phyloP scores from a whole-genome alignment of 495 filamentous ascomycete species.

The Wilcoxina mikolae region DNA sequence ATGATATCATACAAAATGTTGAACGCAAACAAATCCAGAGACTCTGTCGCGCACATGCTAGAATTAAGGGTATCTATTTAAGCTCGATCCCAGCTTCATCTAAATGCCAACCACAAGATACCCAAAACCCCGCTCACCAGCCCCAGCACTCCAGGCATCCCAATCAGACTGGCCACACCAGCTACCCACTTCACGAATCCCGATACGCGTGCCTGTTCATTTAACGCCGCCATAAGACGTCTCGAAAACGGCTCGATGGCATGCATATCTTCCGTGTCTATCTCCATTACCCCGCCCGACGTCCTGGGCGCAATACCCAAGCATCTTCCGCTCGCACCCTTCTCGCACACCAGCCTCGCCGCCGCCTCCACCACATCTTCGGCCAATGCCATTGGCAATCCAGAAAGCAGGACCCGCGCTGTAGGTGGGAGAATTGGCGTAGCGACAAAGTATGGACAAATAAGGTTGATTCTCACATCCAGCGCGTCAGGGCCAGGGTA shows the following conservation, averaged over 20 bases:
- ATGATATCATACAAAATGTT: too few relatives aligned
- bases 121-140: background rate
- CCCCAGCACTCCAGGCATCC: slow-evolving; percentile 8
- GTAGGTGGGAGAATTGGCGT: slow-evolving; percentile 39
- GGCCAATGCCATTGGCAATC: slow-evolving; percentile 35
- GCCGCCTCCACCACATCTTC: slow-evolving; percentile 44
- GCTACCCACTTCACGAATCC: background rate
- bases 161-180: slow-evolving; percentile 14
- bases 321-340: slow-evolving; percentile 10
- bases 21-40: too few relatives aligned
- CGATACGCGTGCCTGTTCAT: slow-evolving; percentile 10
- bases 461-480: slow-evolving; percentile 44
- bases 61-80: too few relatives aligned
- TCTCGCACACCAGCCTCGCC: slow-evolving; percentile 14
- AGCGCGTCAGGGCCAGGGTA: slow-evolving; percentile 9
- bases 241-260: slow-evolving; percentile 19
- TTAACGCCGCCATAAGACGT: slow-evolving; percentile 21
- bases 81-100: too few relatives aligned
- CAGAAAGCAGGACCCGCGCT: slow-evolving; percentile 39
- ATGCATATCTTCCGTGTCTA: slow-evolving; percentile 19
- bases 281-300: slow-evolving; percentile 18
- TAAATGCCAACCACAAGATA: too few relatives aligned
- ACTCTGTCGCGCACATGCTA: too few relatives aligned
- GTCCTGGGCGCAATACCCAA: slow-evolving; percentile 16
- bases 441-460: slow-evolving; percentile 53